These are phyloP conservation scores for Backusella morwellensis DNA, from an alignment of 192 early-diverging fungal genomes.

Conservation along the genomic window DNA sequence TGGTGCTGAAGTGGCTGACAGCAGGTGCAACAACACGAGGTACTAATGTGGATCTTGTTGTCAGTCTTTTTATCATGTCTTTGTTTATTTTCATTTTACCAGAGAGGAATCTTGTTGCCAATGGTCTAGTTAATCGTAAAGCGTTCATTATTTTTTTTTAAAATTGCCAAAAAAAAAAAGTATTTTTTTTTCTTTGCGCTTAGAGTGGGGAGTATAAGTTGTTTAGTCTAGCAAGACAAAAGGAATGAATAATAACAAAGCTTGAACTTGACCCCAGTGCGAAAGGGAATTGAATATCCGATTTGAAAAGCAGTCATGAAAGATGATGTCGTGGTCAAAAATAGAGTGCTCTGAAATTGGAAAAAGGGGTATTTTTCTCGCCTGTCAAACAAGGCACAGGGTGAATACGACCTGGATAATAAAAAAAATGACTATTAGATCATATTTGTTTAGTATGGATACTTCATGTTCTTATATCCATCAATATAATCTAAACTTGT, in stretches of 20 bases:
- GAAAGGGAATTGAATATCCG: background rate
- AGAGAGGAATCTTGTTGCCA: background rate
- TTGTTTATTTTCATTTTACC: background rate
- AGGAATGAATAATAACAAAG: background rate
- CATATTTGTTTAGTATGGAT: no score
- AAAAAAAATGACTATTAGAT: no score
- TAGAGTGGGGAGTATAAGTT: background rate
- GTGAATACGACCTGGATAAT: no score
- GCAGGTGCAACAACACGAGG: conserved; percentile 25
- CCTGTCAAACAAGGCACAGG: no score
- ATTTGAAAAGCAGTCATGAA: background rate
- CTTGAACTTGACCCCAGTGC: background rate
- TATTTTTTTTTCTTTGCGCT: background rate
- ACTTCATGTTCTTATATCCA: no score
- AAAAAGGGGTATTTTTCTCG: background rate
- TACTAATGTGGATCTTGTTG: background rate
- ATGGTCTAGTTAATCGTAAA: background rate
- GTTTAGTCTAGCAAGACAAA: background rate
- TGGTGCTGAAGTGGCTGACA: conserved; percentile 26
- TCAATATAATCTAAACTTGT: no score
- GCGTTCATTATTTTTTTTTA: background rate
- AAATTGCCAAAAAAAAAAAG: background rate
- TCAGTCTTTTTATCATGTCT: background rate
- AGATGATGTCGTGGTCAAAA: background rate
- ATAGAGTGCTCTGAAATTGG: background rate